phyloP scores from a whole-genome alignment of 495 filamentous ascomycete species.

The Xylaria flabelliformis region DNA sequence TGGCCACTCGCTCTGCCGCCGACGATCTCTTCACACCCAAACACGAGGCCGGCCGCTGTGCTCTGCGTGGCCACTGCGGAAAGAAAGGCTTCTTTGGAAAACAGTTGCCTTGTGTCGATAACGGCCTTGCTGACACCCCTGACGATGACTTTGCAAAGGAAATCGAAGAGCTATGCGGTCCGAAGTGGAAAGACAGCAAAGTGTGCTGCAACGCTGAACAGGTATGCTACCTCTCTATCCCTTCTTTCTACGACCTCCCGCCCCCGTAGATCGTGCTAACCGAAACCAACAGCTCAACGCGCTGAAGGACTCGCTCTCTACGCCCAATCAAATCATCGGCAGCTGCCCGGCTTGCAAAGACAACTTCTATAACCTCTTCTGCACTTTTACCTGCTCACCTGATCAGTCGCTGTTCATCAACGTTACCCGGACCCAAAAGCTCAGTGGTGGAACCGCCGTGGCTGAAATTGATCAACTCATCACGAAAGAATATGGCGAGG shows the following conservation, averaged over 20 bases:
- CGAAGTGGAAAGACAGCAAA: constrained; percentile 78
- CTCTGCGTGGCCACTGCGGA: constrained; percentile 89
- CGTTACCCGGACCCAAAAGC: constrained; percentile 74
- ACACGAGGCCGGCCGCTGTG: constrained; percentile 90
- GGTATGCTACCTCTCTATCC: constrained; percentile 52
- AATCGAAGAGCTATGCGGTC: constrained; percentile 84
- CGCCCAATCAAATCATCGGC: constrained; percentile 86
- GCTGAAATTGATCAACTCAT: constrained; percentile 92
- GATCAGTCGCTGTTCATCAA: constrained; percentile 96
- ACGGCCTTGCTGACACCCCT: constrained; percentile 78
- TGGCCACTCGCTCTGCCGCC: constrained; percentile 40
- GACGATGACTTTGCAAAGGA: constrained; percentile 70
- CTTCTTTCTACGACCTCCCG: not conserved
- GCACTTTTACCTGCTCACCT: constrained; percentile 95
- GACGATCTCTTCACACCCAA: constrained; percentile 58
- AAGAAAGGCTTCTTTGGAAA: constrained; percentile 85
- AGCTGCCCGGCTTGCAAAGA: constrained; percentile 94
- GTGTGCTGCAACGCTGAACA: constrained; percentile 88
- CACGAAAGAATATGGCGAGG: constrained; percentile 81
- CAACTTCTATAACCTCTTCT: constrained; percentile 98
- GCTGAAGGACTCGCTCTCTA: constrained; percentile 79
- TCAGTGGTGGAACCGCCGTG: constrained; percentile 73
- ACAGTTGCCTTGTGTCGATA: constrained; percentile 93
- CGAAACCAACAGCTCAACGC: constrained; percentile 65
- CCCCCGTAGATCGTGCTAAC: constrained; percentile 33